Evolutionary conservation across 257 asterid species (phyloP).

Genomic region (Fraxinus americana): DNA sequence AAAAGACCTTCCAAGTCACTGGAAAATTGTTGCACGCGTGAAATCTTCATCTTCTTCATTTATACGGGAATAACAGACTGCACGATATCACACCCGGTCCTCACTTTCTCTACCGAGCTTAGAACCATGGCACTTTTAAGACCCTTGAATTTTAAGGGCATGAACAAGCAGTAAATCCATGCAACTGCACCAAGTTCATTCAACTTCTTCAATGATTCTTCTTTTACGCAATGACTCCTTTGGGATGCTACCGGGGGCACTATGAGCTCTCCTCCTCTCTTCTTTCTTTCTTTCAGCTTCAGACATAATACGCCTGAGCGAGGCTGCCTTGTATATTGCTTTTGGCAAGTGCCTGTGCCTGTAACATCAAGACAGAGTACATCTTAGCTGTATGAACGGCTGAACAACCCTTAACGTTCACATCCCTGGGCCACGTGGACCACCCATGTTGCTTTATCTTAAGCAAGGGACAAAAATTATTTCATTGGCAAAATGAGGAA

Average conservation of each 20-base stretch:
- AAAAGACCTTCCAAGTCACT: neutral
- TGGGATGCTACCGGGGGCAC: constrained; percentile 81
- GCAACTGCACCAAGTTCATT: constrained; percentile 36
- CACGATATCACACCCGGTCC: neutral
- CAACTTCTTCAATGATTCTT: constrained; percentile 73
- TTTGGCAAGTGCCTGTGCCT: constrained; percentile 95
- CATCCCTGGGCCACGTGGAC: neutral
- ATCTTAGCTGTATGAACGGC: neutral
- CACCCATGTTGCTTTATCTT: neutral
- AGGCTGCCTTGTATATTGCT: constrained; percentile 74
- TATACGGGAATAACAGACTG: neutral
- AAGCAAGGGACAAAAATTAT: neutral
- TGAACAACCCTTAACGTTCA: neutral
- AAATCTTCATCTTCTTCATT: neutral
- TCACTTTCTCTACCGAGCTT: neutral
- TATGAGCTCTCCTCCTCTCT: constrained; percentile 83
- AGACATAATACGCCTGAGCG: constrained; percentile 55
- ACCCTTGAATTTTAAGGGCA: neutral
- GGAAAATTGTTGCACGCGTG: neutral
- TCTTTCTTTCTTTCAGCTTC: constrained; percentile 72
- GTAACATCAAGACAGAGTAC: constrained; percentile 26
- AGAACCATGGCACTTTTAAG: neutral
- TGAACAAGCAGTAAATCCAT: neutral
- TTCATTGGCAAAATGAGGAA: neutral
- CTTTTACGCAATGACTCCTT: constrained; percentile 52